Base-by-base conservation (phyloP, 2,329 filamentous ascomycete genomes). In the Elsinoe perseae region DNA sequence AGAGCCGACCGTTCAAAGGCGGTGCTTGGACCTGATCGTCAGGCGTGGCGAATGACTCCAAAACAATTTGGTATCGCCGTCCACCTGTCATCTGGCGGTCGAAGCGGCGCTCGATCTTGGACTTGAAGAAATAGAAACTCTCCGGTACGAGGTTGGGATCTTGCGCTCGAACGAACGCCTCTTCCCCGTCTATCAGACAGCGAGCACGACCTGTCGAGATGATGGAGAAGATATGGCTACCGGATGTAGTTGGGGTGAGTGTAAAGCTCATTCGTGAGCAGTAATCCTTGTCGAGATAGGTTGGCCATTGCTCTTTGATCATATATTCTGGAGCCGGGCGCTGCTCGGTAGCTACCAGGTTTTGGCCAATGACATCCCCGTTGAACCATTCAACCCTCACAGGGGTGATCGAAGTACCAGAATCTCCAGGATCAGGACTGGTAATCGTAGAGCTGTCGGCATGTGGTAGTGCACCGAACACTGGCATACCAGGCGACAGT, bases 231-330 rank as follows among this genome's bases (percentile, higher is more conserved):
- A 48, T 48, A 23, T 48, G 43, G 23, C 28, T 48, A 12, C 43
- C 43, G 3, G 20, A 25, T 6, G 9, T 16, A n/a, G 43, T 12
- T 27, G 43, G 43, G 4, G 43, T 48, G 21, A 48, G 43, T 3
- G 43, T 48, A 12, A 48, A 48, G 43, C n/a, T 48, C 43, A 48
- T 48, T 6, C 43, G 43, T 9, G 20, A 25, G 43, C 43, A 48
- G 43, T 48, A 48, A 23, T 48, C 12, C 16, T 48, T 28, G 43
- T 23, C 10, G 21, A 48, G 43, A 16, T 27, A 48, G 9, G 43
- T 27, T 27, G 43, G 43, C 43, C 43, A 48, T 18, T 48, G 43
- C 43, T 48, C 43, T n/a, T 48, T 48, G 10, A 48, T 48, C 43
- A 48, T 48, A 23, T 48, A 48, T 12, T 48, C 43, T 23, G 43